Evolutionary conservation across 768 basidiomycete genomes (phyloP).

Genomic region (Tephrocybe sp.): DNA sequence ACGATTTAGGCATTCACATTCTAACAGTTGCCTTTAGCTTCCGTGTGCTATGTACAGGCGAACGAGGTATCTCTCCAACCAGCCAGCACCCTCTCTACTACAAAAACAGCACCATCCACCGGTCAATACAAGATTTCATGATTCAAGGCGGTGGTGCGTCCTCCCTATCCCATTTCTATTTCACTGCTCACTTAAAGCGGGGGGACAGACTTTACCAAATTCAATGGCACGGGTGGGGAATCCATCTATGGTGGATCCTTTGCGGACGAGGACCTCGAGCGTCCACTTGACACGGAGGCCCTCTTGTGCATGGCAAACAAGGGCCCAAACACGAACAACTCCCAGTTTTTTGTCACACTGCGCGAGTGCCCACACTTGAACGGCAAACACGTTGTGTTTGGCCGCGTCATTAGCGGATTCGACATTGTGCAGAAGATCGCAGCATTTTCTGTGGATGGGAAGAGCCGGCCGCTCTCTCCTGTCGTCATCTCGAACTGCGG

Average conservation of each 20-base stretch:
- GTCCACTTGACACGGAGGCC: constrained; percentile 65
- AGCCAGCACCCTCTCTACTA: constrained; percentile 73
- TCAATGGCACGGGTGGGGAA: constrained; percentile 80
- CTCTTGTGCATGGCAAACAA: constrained; percentile 91
- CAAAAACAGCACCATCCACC: constrained; percentile 76
- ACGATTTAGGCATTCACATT: too few species aligned
- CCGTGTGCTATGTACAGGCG: constrained; percentile 83
- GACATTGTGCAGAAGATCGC: constrained; percentile 60
- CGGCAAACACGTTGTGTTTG: constrained; percentile 59
- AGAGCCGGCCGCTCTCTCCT: constrained; percentile 68
- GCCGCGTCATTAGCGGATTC: constrained; percentile 58
- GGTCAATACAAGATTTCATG: constrained; percentile 81
- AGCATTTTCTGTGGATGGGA: constrained; percentile 68
- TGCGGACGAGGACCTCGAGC: constrained; percentile 71
- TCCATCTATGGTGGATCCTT: constrained; percentile 80
- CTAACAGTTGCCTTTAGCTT: constrained; percentile 51
- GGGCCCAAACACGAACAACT: constrained; percentile 81
- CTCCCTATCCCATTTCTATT: neutral
- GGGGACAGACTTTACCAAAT: constrained; percentile 67
- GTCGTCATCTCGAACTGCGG: constrained; percentile 78
- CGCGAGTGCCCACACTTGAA: constrained; percentile 72
- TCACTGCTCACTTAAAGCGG: neutral
- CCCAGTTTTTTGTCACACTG: constrained; percentile 86
- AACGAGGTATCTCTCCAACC: constrained; percentile 70
- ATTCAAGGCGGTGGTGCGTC: constrained; percentile 72